Conservation (phyloP, 2,329 filamentous ascomycete genomes). For the Clarireedia homoeocarpa region DNA sequence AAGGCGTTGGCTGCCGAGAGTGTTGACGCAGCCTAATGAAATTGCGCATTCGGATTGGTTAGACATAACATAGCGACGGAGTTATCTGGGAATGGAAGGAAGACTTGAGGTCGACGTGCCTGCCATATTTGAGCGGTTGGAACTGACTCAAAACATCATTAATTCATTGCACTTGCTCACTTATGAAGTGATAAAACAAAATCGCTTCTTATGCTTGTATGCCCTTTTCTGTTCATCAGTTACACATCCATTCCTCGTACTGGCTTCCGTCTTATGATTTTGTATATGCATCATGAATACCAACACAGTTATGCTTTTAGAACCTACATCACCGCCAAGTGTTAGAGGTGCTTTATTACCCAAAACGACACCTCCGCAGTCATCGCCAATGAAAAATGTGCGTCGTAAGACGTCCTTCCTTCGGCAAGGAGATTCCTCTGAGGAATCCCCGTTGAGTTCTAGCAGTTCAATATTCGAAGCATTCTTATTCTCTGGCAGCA, state of each 20-base stretch:
- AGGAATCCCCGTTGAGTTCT: constrained; percentile 29
- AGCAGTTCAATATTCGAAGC: constrained; percentile 34
- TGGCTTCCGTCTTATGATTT: constrained; percentile 6
- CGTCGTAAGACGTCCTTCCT: constrained; percentile 28
- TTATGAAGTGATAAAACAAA: not conserved
- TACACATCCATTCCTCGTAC: constrained; percentile 1
- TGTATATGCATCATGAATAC: constrained; percentile 20
- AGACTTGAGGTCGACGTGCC: too few species aligned
- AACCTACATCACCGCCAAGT: not conserved
- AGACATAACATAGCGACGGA: constrained; percentile 23
- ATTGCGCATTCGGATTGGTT: not conserved
- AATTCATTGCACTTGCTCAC: not conserved
- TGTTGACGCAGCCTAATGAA: constrained; percentile 18
- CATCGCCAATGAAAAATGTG: constrained; percentile 20
- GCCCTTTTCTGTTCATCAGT: constrained; percentile 1
- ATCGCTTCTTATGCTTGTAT: not conserved
- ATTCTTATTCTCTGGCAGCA: constrained; percentile 29
- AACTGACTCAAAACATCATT: too few species aligned
- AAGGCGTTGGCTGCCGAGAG: constrained; percentile 59
- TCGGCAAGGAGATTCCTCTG: constrained; percentile 30
- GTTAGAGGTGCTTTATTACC: constrained; percentile 16
- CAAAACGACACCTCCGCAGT: constrained; percentile 11
- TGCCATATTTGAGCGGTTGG: too few species aligned
- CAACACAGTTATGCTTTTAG: constrained; percentile 10
- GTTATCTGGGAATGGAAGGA: constrained; percentile 15